Evolutionary conservation across 495 filamentous ascomycete genomes (phyloP).

Genomic region (Echria macrotheca): DNA sequence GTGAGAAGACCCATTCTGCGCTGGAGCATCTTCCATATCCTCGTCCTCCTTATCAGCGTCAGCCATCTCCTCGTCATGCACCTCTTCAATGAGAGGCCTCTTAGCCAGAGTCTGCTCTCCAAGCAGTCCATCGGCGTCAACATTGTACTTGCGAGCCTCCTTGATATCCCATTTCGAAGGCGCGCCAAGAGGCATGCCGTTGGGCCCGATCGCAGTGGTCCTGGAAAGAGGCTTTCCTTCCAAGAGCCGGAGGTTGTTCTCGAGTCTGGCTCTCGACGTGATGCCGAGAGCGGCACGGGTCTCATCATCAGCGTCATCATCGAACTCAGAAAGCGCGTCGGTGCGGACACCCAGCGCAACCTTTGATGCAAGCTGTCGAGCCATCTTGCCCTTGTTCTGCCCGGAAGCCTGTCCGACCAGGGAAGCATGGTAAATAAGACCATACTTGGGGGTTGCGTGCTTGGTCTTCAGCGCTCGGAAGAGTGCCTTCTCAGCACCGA

Average conservation of each 20-base stretch:
- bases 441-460: conserved; percentile 98
- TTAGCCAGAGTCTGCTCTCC: conserved; percentile 62
- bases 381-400: conserved; percentile 99
- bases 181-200: conserved; percentile 48
- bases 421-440: conserved; percentile 96
- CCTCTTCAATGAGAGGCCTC: conserved; percentile 49
- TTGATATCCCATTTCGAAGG: conserved; percentile 86
- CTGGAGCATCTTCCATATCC: conserved; percentile 40
- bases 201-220: conserved; percentile 70
- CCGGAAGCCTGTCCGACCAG: conserved; percentile 94
- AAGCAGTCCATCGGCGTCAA: conserved; percentile 81
- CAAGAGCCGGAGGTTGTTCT: conserved; percentile 74
- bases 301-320: conserved; percentile 74
- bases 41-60: conserved; percentile 23
- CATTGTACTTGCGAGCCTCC: conserved; percentile 93
- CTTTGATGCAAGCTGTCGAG: conserved; percentile 90
- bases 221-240: conserved; percentile 87
- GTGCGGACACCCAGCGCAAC: conserved; percentile 87
- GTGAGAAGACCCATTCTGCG: conserved; percentile 30
- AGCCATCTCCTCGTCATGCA: conserved; percentile 38
- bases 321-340: conserved; percentile 78
- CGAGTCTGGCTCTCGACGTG: conserved; percentile 67
- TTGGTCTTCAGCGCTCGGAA: conserved; percentile 99
- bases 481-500: conserved; percentile 97
- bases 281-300: conserved; percentile 74